Percentiles rank a stretch among this genome's conserved stretches.
Conservation (phyloP, 495 filamentous ascomycete species). For the Penicillium maclennaniae region DNA sequence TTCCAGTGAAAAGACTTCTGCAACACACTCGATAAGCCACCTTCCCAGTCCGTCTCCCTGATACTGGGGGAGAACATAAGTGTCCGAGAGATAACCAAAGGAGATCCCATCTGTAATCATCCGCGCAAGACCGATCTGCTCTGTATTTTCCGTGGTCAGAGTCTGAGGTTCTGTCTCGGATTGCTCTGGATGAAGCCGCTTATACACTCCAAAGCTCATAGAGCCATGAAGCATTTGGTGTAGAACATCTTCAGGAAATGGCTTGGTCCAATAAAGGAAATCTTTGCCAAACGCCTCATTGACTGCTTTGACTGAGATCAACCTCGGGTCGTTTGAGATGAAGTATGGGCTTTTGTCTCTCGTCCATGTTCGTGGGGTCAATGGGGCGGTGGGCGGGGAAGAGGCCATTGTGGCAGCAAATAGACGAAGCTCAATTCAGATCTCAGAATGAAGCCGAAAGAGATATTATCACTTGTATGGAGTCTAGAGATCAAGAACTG, state of each 20-base stretch:
- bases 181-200: slow-evolving; percentile 2
- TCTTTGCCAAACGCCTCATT: slow-evolving; percentile 49
- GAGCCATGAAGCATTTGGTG: slow-evolving; percentile 47
- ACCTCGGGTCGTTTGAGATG: slow-evolving; percentile 47
- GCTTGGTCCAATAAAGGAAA: slow-evolving; percentile 52
- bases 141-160: slow-evolving; percentile 9
- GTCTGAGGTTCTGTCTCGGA: not conserved
- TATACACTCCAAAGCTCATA: slow-evolving; percentile 54
- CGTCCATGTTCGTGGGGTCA: slow-evolving; percentile 22
- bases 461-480: not conserved
- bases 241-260: slow-evolving; percentile 38
- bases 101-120: slow-evolving; percentile 64
- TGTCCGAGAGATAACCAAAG: slow-evolving; percentile 67
- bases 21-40: slow-evolving; percentile 58
- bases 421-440: not conserved
- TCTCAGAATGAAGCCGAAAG: not conserved
- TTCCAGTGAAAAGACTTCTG: slow-evolving; percentile 44
- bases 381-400: slow-evolving; percentile 14
- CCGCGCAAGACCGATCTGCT: slow-evolving; percentile 59
- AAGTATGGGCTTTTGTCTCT: slow-evolving; percentile 32
- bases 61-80: slow-evolving; percentile 58
- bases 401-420: slow-evolving; percentile 13
- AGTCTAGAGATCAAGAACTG: not conserved
- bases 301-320: slow-evolving; percentile 49
- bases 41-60: slow-evolving; percentile 57